Evolutionary conservation across 2,329 filamentous ascomycete species (phyloP).

Genomic region (Colletotrichum eleusines): DNA sequence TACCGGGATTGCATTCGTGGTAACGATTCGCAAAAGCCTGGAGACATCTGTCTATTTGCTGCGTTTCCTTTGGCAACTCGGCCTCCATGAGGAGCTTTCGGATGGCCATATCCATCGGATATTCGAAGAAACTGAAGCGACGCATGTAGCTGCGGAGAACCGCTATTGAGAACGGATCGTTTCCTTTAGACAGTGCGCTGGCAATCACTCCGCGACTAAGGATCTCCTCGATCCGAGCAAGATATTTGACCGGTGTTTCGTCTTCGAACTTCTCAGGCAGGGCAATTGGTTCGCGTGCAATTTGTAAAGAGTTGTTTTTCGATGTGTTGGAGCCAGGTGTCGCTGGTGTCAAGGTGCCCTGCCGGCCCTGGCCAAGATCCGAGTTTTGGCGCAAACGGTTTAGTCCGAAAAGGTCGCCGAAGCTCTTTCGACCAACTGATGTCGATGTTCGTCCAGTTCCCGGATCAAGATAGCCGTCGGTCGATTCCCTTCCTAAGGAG

Average conservation of each 20-base stretch:
- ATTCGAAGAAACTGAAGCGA: constrained; percentile 93
- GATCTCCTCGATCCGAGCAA: constrained; percentile 84
- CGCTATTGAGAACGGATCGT: constrained; percentile 83
- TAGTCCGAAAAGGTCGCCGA: constrained; percentile 87
- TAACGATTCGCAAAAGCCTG: constrained; percentile 97
- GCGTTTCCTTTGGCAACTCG: constrained; percentile 95
- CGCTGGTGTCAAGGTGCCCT: constrained; percentile 75
- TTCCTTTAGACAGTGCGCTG: constrained; percentile 85
- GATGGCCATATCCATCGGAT: constrained; percentile 98
- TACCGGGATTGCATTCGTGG: constrained; percentile 97
- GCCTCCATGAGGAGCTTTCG: constrained; percentile 97
- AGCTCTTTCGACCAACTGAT: constrained; percentile 92
- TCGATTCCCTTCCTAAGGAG: constrained; percentile 79
- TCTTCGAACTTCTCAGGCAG: constrained; percentile 86
- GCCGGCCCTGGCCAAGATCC: constrained; percentile 74
- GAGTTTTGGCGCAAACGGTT: constrained; percentile 85
- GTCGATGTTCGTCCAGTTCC: constrained; percentile 82
- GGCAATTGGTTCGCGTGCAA: constrained; percentile 76
- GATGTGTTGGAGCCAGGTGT: constrained; percentile 79
- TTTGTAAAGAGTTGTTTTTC: constrained; percentile 85
- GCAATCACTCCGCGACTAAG: constrained; percentile 87
- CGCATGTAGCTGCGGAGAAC: constrained; percentile 96
- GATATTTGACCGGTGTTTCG: constrained; percentile 90
- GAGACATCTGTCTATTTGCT: constrained; percentile 95
- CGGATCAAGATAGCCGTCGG: constrained; percentile 76